These are phyloP conservation scores for Trichoderma gamsii DNA, from an alignment of 495 filamentous ascomycete species.

Conservation along the genomic window DNA sequence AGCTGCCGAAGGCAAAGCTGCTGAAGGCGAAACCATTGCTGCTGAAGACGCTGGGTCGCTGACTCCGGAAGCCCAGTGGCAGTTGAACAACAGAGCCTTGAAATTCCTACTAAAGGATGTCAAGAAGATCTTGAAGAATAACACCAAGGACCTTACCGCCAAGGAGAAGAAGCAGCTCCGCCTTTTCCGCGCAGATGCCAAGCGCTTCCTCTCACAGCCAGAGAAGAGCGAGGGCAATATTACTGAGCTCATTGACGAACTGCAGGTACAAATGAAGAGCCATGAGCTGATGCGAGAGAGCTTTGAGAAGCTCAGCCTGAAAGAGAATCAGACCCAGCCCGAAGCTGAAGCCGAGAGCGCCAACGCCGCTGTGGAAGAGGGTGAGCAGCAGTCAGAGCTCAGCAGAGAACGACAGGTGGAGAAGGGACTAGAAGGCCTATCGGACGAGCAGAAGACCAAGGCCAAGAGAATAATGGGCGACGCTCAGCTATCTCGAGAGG, in stretches of 20 bases:
- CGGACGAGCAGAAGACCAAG: slow-evolving; percentile 2
- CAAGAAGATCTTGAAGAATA: slow-evolving; percentile 24
- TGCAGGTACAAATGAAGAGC: slow-evolving; percentile 17
- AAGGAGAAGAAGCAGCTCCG: slow-evolving; percentile 35
- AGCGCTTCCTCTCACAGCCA: slow-evolving; percentile 22
- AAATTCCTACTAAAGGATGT: slow-evolving; percentile 22
- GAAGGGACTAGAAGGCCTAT: neutral
- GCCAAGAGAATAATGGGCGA: neutral
- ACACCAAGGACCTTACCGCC: slow-evolving; percentile 21
- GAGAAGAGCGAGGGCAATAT: slow-evolving; percentile 21
- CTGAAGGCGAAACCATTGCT: slow-evolving; percentile 13
- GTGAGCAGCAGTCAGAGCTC: slow-evolving; percentile 1
- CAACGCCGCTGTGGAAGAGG: neutral
- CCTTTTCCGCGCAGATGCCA: slow-evolving; percentile 27
- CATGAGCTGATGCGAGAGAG: slow-evolving; percentile 20
- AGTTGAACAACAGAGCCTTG: slow-evolving; percentile 27
- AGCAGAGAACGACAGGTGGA: slow-evolving; percentile 5
- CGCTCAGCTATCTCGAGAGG: slow-evolving; percentile 14
- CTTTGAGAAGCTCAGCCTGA: slow-evolving; percentile 17
- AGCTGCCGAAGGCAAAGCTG: slow-evolving; percentile 19
- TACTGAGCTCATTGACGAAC: slow-evolving; percentile 26
- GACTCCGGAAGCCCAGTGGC: slow-evolving; percentile 25
- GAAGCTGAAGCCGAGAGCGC: slow-evolving; percentile 9
- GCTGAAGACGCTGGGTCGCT: slow-evolving; percentile 17
- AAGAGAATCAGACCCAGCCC: slow-evolving; percentile 3